phyloP scores from a whole-genome alignment of 2,329 filamentous ascomycete genomes.

The Thelonectria blattea region DNA sequence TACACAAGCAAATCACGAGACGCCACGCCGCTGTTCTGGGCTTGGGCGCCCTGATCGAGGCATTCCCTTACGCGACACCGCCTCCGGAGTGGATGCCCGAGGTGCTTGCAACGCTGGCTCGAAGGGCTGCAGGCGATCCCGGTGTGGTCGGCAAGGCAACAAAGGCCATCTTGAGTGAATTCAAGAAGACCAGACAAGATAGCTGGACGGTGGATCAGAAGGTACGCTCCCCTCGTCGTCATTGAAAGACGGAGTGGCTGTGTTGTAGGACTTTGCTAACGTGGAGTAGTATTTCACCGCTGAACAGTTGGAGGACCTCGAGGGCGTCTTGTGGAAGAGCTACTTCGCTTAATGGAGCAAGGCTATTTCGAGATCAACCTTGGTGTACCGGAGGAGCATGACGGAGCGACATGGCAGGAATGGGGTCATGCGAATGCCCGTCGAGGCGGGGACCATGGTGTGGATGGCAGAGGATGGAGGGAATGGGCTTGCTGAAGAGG shows the following conservation, averaged over 20 bases:
- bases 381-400: constrained; percentile 1
- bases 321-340: constrained; percentile 98
- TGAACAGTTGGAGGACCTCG: constrained; percentile 92
- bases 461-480: constrained; percentile 8
- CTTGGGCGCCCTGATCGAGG: constrained; percentile 87
- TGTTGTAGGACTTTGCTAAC: constrained; percentile 35
- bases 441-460: not conserved
- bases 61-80: constrained; percentile 94
- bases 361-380: constrained; percentile 23
- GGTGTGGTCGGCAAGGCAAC: constrained; percentile 96
- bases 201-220: constrained; percentile 98
- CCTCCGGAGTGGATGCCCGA: constrained; percentile 95
- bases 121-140: constrained; percentile 83
- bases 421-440: not conserved
- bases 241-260: not conserved
- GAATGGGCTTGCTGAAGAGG: not conserved
- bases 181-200: constrained; percentile 99
- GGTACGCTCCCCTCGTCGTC: constrained; percentile 59
- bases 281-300: constrained; percentile 74
- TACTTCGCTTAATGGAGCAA: constrained; percentile 79
- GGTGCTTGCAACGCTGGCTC: constrained; percentile 83
- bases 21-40: constrained; percentile 92
- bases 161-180: constrained; percentile 91
- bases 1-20: constrained; percentile 77
- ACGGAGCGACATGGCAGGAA: not conserved